Evolutionary conservation across 441 rosid species (phyloP), one percentile per base, ranked within the genome.

Genomic region (Erodium trifolium): DNA sequence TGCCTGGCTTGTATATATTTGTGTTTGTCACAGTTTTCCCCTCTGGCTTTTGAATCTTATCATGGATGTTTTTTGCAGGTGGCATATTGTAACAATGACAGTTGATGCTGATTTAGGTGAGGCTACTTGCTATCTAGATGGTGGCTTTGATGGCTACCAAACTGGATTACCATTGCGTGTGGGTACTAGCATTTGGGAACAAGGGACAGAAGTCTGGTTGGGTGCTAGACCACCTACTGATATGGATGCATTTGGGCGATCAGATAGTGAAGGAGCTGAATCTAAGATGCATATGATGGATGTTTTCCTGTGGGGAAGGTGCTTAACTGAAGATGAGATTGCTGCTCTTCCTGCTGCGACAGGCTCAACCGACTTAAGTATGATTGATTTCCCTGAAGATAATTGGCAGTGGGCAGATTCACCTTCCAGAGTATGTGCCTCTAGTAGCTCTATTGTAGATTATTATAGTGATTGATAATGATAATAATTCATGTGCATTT

Each of bases 201-300:
- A 78, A 77, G 97, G 93, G 72, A 85, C 98, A 57, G 98, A 91
- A 79, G 84, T 91, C 67, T 96, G 96, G 98, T 78, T 93, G 75
- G 99, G 98, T 81, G 85, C 86, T 77, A 86, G 90, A 75, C 97
- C 99, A 23, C 99, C 99, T 68, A 89, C 78, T 23, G 98, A 90
- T 75, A 75, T 93, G 79, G 98, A 93, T 83, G 89, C 96, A 63
- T 93, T 96, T 73, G 98, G 99, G 75, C 88, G 99, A 83, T 96
- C 99, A 18, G 99, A 96, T 81, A 96, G 99, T 70, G 99, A 96
- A 83, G 99, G 98, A 79, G 89, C 84, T n/a, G 99, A 96, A 79
- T 87, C 98, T 67, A 96, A 96, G 85, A 91, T 93, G 98, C 98
- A 96, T 77, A 84, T 96, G 73, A 96, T 96, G 99, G 99, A 96